Base-by-base conservation (phyloP, 202 grass and related monocot genomes). In the Zizania palustris region DNA sequence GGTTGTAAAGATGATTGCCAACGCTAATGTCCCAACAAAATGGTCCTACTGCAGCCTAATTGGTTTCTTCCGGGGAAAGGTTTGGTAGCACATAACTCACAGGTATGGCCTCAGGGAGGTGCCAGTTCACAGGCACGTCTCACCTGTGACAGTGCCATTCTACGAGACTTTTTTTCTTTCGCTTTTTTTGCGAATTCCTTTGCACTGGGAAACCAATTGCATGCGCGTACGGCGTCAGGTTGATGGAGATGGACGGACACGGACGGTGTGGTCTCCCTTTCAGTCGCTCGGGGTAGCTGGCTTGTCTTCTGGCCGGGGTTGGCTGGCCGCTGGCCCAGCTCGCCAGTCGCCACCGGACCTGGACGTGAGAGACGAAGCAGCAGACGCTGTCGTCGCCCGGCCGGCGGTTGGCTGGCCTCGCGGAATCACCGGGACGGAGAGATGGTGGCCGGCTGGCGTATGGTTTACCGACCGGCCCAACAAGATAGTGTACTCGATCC, bases 301-400 rank as follows among this genome's bases (percentile, higher is more conserved):
- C 60, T 57, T 70, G 79, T 83, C 74, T 14, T 14, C 10, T 14
- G 7, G 44, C 13, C 28, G 16, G 36, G 73, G 1, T 72, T 18
- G n/a, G n/a, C n/a, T n/a, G n/a, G n/a, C n/a, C n/a, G 4, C 49
- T n/a, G 49, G 19, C 45, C 69, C 83, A 79, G 50, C 79, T 60
- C 28, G 1, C 70, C 81, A 84, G 74, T 60, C 28, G 1, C 70
- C 81, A 84, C 81, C 86, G 20, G 67, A 65, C 71, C 53, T 44
- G 71, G 76, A 88, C 80, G 85, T 83, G 85, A 83, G 74, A 28
- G 41, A 76, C 63, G 64, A 60, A 83, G 42, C 63, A 59, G 71
- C 63, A 59, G 71, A 83, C 54, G 13, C 34, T 18, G 80, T 51
- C 67, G 78, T 37, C n/a, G 45, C 37, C 67, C 59, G 69, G 74